phyloP scores from a whole-genome alignment of 768 basidiomycete genomes.

The Symmetrospora coprosmae region DNA sequence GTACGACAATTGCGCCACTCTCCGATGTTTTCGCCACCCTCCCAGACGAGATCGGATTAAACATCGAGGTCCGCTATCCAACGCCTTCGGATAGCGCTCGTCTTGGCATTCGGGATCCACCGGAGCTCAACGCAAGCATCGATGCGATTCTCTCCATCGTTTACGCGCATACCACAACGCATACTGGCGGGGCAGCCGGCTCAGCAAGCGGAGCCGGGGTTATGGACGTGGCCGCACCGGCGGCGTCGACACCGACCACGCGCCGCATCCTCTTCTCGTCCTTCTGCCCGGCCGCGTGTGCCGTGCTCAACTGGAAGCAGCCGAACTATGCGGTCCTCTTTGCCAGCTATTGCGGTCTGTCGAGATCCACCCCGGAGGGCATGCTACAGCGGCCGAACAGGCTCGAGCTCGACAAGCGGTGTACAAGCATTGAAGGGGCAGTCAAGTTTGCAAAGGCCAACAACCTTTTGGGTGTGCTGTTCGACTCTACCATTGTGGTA shows the following conservation, averaged over 20 bases:
- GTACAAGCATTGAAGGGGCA: slow-evolving; percentile 66
- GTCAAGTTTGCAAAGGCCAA: slow-evolving; percentile 86
- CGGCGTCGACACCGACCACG: too few species aligned
- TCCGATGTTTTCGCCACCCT: slow-evolving; percentile 51
- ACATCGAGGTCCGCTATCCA: slow-evolving; percentile 70
- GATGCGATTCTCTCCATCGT: slow-evolving; percentile 72
- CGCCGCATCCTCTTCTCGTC: slow-evolving; percentile 66
- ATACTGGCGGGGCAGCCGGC: slow-evolving; percentile 41
- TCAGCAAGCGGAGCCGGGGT: not conserved
- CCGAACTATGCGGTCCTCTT: slow-evolving; percentile 98
- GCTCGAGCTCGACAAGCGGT: slow-evolving; percentile 39
- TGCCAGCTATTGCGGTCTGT: slow-evolving; percentile 67
- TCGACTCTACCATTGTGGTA: slow-evolving; percentile 76
- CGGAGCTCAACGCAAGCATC: slow-evolving; percentile 66
- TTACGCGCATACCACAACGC: slow-evolving; percentile 48
- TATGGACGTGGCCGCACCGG: too few species aligned
- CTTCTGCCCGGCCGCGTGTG: slow-evolving; percentile 76
- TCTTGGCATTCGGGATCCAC: slow-evolving; percentile 43
- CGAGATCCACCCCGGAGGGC: slow-evolving; percentile 33
- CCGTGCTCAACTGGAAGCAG: slow-evolving; percentile 95
- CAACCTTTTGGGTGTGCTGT: slow-evolving; percentile 79
- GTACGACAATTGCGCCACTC: slow-evolving; percentile 50
- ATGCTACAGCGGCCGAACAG: slow-evolving; percentile 35
- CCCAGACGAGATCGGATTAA: slow-evolving; percentile 49
- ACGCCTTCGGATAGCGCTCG: slow-evolving; percentile 43